Evolutionary conservation across 2,329 filamentous ascomycete species (phyloP).

Genomic region (Pestalotiopsis sp.): DNA sequence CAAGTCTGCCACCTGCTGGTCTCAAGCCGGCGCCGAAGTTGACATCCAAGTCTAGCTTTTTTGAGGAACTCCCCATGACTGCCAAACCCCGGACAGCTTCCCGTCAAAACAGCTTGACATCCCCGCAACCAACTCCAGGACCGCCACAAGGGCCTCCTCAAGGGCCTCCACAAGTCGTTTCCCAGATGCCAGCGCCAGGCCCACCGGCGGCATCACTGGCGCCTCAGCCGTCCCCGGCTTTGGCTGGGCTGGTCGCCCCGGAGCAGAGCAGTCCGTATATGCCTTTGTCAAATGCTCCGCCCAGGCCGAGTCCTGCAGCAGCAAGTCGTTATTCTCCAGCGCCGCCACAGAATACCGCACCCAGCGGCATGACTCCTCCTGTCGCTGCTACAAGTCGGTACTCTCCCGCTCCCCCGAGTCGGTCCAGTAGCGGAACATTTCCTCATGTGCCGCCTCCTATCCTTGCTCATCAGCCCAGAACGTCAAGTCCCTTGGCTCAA

Average conservation of each 20-base stretch:
- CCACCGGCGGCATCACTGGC: slow-evolving; percentile 17
- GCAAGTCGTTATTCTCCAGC: slow-evolving; percentile 64
- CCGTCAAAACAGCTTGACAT: slow-evolving; percentile 50
- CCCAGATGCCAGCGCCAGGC: slow-evolving; percentile 18
- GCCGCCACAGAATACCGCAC: slow-evolving; percentile 41
- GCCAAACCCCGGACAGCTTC: slow-evolving; percentile 64
- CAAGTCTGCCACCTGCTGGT: slow-evolving; percentile 31
- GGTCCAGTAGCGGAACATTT: slow-evolving; percentile 43
- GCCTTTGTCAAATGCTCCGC: slow-evolving; percentile 40
- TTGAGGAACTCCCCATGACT: slow-evolving; percentile 73
- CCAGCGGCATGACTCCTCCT: slow-evolving; percentile 39
- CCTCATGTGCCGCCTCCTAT: slow-evolving; percentile 44
- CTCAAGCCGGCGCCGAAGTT: slow-evolving; percentile 37
- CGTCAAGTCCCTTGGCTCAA: slow-evolving; percentile 67
- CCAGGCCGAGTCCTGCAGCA: slow-evolving; percentile 31
- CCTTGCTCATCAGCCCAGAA: slow-evolving; percentile 63
- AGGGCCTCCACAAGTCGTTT: slow-evolving; percentile 24
- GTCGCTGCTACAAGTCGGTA: slow-evolving; percentile 53
- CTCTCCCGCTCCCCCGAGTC: slow-evolving; percentile 49
- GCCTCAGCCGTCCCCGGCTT: slow-evolving; percentile 19
- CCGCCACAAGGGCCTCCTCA: slow-evolving; percentile 36
- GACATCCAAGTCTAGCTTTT: slow-evolving; percentile 62
- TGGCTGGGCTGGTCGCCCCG: slow-evolving; percentile 53
- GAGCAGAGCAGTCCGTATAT: slow-evolving; percentile 57
- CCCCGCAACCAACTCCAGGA: slow-evolving; percentile 42